Base-by-base conservation (phyloP, 2,329 filamentous ascomycete genomes). In the Colletotrichum musicola region DNA sequence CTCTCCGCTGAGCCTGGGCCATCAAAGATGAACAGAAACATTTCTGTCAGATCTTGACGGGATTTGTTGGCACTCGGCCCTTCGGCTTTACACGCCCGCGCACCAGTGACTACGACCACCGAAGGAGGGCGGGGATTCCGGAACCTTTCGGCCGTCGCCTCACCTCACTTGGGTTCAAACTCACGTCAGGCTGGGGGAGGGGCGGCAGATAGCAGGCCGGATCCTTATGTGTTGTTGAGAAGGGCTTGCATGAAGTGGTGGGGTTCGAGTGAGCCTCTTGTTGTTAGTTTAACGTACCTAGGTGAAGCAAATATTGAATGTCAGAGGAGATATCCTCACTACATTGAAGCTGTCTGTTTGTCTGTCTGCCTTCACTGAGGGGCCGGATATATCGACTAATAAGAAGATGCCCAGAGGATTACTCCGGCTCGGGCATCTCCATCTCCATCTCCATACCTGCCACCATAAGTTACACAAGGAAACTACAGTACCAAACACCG, bases 101-200 rank as follows among this genome's bases (percentile, higher is more conserved):
- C 44, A 50, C 25, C 54, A 35, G 30, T 35, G 30, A 35, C 30
- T 35, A 35, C 30, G 30, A 64, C 20, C 35, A 53, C 47, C 60
- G 61, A 64, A 46, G 54, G 40, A 42, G 40, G 42, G 59, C 64
- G 51, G 58, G 51, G 51, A 4, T 5, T n/a, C 51, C 50, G 64
- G 44, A 50, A 47, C 62, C 55, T 60, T 16, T 35, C 51, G 50
- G 50, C 14, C 60, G 51, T 63, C 35, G 58, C n/a, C 46, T 58
- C 64, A 53, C 47, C 46, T 67, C 59, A 67, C 64, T 64, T 68
- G 42, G 35, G 13, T 47, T 64, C 6, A 25, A 64, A 22, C 53
- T 59, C 38, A 59, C 46, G 22, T 64, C 47, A 68, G 53, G 38
- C 16, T 54, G 40, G 64, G 53, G 22, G 47, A 68, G 40, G 47